Conservation (phyloP, 148 eudicot species). For the Limonium bicolor region DNA sequence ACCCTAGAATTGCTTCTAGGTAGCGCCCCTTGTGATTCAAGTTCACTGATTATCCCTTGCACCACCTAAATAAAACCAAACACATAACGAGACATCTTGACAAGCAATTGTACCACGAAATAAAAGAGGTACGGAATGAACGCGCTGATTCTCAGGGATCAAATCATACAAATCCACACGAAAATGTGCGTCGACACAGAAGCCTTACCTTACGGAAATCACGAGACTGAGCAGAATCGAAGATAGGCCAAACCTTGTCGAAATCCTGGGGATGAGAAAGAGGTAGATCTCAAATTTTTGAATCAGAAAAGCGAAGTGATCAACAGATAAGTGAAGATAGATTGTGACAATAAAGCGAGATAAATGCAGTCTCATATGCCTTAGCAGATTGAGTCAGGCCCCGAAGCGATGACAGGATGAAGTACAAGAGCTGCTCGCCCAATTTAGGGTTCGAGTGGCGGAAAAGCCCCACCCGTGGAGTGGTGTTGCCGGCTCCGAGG, state of each 20-base stretch:
- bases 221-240: constrained; percentile 93
- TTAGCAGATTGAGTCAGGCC: constrained; percentile 87
- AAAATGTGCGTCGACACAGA: background rate
- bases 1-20: constrained; percentile 98
- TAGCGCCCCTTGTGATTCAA: constrained; percentile 94
- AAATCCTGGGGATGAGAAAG: constrained; percentile 82
- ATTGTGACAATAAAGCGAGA: too few species aligned
- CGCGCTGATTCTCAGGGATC: background rate
- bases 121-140: background rate
- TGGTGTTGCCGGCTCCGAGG: constrained; percentile 30
- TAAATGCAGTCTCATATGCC: too few species aligned
- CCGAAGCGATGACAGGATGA: constrained; percentile 71
- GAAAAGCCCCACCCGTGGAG: constrained; percentile 77
- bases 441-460: constrained; percentile 98
- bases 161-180: background rate
- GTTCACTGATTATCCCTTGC: constrained; percentile 92
- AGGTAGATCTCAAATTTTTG: constrained; percentile 14
- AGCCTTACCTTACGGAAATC: constrained; percentile 79
- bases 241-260: constrained; percentile 98
- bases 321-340: background rate
- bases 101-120: background rate
- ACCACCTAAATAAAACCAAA: constrained; percentile 45
- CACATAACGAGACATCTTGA: too few species aligned
- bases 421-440: constrained; percentile 93
- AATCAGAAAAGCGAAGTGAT: background rate